Percentiles rank a stretch among this genome's conserved stretches.
Conservation (phyloP, 1,139 yeast species). For the Petasospora rhodanensis region DNA sequence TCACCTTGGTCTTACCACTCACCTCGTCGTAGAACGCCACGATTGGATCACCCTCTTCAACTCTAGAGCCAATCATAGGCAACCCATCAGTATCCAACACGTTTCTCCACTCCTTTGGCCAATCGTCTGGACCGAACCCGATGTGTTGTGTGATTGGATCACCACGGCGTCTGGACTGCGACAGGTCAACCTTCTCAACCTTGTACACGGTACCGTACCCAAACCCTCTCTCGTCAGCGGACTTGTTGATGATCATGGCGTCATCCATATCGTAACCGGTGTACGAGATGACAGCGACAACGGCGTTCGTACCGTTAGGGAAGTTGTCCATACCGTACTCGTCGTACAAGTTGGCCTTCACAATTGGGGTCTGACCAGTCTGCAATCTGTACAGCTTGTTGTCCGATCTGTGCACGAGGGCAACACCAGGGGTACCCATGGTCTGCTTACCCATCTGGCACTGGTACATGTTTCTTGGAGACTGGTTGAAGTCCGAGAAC, state of each 20-base stretch:
- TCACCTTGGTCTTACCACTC: conserved; percentile 83
- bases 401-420: conserved; percentile 86
- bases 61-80: conserved; percentile 82
- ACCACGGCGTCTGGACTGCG: conserved; percentile 77
- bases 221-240: conserved; percentile 96
- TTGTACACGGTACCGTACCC: conserved; percentile 97
- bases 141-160: conserved; percentile 94
- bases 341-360: conserved; percentile 88
- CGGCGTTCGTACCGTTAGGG: conserved; percentile 98
- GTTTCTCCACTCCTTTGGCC: conserved; percentile 89
- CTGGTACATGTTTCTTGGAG: conserved; percentile 99
- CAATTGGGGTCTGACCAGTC: conserved; percentile 96
- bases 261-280: conserved; percentile 99
- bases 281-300: conserved; percentile 96
- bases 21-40: conserved; percentile 92
- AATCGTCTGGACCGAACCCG: conserved; percentile 89
- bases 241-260: conserved; percentile 96
- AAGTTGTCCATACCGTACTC: conserved; percentile 97
- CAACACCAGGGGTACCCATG: conserved; percentile 99
- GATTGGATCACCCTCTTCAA: conserved; percentile 95
- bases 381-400: conserved; percentile 91
- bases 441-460: conserved; percentile 99
- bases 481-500: conserved; percentile 96
- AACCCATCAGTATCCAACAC: conserved; percentile 90
- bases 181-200: conserved; percentile 84